phyloP scores from a whole-genome alignment of 805 yeast species.

The Saturnispora saitoi region DNA sequence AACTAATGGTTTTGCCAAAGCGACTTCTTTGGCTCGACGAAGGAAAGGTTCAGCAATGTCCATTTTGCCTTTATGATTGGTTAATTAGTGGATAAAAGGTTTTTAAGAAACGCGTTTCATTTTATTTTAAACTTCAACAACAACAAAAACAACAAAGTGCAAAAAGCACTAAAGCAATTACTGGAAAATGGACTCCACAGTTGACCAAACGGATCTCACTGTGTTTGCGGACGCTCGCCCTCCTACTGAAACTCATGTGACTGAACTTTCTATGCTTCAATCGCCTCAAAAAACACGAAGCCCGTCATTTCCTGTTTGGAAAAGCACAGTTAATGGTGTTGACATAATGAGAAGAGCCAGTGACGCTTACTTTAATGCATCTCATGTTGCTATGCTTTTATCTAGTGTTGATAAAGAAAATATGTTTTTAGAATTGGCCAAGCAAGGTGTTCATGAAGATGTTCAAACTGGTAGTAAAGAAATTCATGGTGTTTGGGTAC shows the following conservation, averaged over 20 bases:
- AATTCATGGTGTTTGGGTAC: slow-evolving; percentile 71
- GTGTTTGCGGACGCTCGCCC: slow-evolving; percentile 1
- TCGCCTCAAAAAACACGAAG: neutral
- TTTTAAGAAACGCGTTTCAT: neutral
- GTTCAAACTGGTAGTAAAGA: slow-evolving; percentile 71
- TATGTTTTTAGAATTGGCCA: neutral
- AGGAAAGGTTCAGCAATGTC: slow-evolving; percentile 39
- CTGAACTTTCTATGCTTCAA: neutral
- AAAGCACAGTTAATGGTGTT: slow-evolving; percentile 51
- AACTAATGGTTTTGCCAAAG: slow-evolving; percentile 51
- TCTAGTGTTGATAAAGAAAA: slow-evolving; percentile 23
- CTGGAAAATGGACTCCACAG: slow-evolving; percentile 1
- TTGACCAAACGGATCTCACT: slow-evolving; percentile 1
- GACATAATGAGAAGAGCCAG: slow-evolving; percentile 57
- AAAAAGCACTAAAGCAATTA: neutral
- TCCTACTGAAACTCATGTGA: neutral
- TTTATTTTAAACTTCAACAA: neutral
- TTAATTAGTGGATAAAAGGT: neutral
- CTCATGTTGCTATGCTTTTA: slow-evolving; percentile 62
- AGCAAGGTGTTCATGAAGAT: slow-evolving; percentile 53
- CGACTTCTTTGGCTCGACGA: slow-evolving; percentile 50
- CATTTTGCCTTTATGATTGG: neutral
- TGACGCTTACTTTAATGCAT: slow-evolving; percentile 64
- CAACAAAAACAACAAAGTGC: neutral
- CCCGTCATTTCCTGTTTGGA: slow-evolving; percentile 40